Conservation (phyloP, 2,329 filamentous ascomycete species). For the Arthroderma sp. region DNA sequence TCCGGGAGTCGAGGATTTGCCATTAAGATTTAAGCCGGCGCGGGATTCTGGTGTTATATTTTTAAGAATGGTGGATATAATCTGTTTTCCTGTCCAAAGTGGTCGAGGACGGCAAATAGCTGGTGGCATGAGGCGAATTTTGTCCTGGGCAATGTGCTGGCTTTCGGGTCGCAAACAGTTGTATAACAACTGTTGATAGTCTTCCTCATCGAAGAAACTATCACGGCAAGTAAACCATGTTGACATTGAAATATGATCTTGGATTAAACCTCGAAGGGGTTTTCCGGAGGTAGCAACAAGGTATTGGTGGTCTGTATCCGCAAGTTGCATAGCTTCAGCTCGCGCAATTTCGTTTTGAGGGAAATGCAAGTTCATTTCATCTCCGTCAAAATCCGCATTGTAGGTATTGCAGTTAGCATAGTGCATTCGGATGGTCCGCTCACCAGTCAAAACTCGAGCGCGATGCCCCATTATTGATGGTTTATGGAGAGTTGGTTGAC, state of each 20-base stretch:
- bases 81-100: slow-evolving; percentile 91
- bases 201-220: slow-evolving; percentile 72
- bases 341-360: slow-evolving; percentile 92
- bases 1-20: slow-evolving; percentile 64
- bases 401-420: slow-evolving; percentile 99
- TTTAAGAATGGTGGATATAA: slow-evolving; percentile 82
- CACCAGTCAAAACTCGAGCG: slow-evolving; percentile 78
- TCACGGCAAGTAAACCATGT: slow-evolving; percentile 84
- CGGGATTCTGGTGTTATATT: slow-evolving; percentile 74
- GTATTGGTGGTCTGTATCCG: slow-evolving; percentile 95
- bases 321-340: slow-evolving; percentile 82
- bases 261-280: slow-evolving; percentile 86
- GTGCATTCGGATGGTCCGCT: slow-evolving; percentile 98
- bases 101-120: slow-evolving; percentile 67
- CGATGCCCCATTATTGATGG: slow-evolving; percentile 98
- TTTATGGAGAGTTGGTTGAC: slow-evolving; percentile 93
- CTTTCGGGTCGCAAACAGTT: slow-evolving; percentile 78
- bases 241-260: slow-evolving; percentile 94
- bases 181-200: slow-evolving; percentile 92
- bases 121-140: slow-evolving; percentile 68
- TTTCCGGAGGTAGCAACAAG: slow-evolving; percentile 87
- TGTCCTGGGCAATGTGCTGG: slow-evolving; percentile 70
- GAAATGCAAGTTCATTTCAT: slow-evolving; percentile 99
- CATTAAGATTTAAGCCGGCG: slow-evolving; percentile 63
- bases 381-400: slow-evolving; percentile 97